Evolutionary conservation across 2,329 filamentous ascomycete genomes (phyloP).

Genomic region (Cladosporium halotolerans): DNA sequence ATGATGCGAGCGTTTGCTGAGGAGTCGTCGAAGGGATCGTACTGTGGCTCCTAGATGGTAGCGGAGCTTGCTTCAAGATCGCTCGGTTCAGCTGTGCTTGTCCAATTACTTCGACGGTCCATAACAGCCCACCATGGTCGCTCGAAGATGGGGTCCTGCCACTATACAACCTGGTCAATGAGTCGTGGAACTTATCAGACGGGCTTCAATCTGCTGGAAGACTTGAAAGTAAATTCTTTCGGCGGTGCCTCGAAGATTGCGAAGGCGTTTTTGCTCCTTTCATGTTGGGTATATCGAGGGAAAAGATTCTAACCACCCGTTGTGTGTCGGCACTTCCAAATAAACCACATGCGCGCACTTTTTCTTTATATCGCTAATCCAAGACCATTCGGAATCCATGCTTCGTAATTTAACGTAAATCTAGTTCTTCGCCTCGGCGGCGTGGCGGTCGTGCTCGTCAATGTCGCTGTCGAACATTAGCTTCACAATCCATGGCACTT

Average conservation of each 20-base stretch:
- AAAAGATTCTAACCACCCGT: background rate
- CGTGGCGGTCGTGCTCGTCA: conserved; percentile 15
- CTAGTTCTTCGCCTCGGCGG: conserved; percentile 9
- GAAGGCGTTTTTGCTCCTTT: background rate
- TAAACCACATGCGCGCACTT: background rate
- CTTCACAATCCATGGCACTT: background rate
- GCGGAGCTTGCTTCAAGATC: no score
- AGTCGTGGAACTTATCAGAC: background rate
- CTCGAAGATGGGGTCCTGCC: background rate
- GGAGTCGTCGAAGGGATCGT: no score
- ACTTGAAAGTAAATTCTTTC: no score
- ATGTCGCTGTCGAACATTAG: conserved; percentile 15
- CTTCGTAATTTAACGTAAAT: conserved; percentile 5
- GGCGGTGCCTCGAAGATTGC: no score
- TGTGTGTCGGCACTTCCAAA: conserved; percentile 1
- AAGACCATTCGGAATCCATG: conserved; percentile 7
- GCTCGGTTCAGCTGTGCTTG: no score
- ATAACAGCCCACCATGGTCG: background rate
- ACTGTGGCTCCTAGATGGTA: no score
- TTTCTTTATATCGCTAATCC: conserved; percentile 9
- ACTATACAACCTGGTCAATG: background rate
- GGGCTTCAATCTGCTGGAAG: background rate
- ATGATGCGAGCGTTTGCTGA: no score
- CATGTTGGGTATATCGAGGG: conserved; percentile 12
- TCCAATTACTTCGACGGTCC: background rate